A percentile compares a stretch with the other conserved stretches of the same genome.
These are phyloP conservation scores for Nicotiana attenuata DNA, from an alignment of 257 asterid species.

Conservation along the genomic window DNA sequence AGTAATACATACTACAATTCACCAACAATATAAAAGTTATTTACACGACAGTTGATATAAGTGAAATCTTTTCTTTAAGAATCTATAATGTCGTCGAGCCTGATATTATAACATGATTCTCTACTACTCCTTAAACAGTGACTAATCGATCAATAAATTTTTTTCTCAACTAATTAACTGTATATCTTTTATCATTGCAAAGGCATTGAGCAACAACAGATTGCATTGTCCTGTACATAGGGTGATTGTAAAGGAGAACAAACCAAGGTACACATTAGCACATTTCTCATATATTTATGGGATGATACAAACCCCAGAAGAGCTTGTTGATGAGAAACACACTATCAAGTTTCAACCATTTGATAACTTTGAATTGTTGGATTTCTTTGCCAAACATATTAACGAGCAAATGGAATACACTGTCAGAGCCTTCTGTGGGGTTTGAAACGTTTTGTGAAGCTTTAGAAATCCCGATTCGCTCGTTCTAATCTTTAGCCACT, in stretches of 20 bases:
- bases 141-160: no score
- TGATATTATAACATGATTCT: no score
- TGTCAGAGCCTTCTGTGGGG: neutral
- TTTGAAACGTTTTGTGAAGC: neutral
- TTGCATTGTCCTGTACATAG: slow-evolving; percentile 33
- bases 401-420: neutral
- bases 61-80: no score
- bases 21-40: no score
- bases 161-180: no score
- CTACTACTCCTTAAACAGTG: no score
- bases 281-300: slow-evolving; percentile 23
- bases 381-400: slow-evolving; percentile 4
- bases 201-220: slow-evolving; percentile 49
- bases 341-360: slow-evolving; percentile 32
- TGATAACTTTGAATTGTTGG: slow-evolving; percentile 25
- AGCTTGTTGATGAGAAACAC: slow-evolving; percentile 30
- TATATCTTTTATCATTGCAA: neutral
- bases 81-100: no score
- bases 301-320: slow-evolving; percentile 25
- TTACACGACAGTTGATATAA: no score
- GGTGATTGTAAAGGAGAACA: slow-evolving; percentile 23
- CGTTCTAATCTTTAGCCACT: neutral
- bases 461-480: no score
- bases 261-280: slow-evolving; percentile 30
- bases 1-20: no score